Conservation (phyloP, 176 grass and related monocot species). For the Aegilops sharonensis region DNA sequence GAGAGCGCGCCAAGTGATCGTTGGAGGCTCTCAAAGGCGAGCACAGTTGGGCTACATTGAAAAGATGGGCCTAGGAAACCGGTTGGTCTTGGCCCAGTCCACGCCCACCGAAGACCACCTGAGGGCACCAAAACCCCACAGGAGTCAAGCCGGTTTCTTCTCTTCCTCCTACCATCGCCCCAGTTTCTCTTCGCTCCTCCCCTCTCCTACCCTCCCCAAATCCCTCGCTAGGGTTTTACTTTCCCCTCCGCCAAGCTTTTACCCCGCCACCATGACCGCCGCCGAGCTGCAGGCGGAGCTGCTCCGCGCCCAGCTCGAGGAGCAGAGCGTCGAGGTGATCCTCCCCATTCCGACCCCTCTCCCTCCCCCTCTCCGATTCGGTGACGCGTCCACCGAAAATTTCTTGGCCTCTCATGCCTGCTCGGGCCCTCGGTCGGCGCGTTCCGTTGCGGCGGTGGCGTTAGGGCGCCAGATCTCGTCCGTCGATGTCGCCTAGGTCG, state of each 20-base stretch:
- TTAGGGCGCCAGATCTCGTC: not conserved
- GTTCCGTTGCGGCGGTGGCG: not conserved
- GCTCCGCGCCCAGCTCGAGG: constrained; percentile 21
- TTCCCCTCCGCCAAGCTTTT: not conserved
- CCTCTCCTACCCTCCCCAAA: not conserved
- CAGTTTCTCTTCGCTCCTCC: not conserved
- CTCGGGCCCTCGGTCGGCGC: not conserved
- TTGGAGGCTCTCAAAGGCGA: too few species aligned
- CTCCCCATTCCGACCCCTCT: not conserved
- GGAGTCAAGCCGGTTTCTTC: not conserved
- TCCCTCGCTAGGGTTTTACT: constrained; percentile 20
- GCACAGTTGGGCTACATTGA: not conserved
- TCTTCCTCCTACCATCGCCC: not conserved
- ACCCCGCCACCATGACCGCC: constrained; percentile 9
- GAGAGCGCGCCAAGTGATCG: too few species aligned
- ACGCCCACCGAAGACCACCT: too few species aligned
- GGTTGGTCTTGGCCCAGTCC: not conserved
- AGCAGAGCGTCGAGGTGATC: constrained; percentile 32
- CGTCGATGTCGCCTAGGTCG: not conserved
- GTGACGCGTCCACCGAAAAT: not conserved
- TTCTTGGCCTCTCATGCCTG: not conserved
- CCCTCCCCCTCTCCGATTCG: not conserved
- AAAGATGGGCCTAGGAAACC: not conserved
- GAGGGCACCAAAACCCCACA: too few species aligned
- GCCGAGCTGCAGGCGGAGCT: constrained; percentile 6